Conservation (phyloP, 345 rosid species). For the Moricandia arvensis region DNA sequence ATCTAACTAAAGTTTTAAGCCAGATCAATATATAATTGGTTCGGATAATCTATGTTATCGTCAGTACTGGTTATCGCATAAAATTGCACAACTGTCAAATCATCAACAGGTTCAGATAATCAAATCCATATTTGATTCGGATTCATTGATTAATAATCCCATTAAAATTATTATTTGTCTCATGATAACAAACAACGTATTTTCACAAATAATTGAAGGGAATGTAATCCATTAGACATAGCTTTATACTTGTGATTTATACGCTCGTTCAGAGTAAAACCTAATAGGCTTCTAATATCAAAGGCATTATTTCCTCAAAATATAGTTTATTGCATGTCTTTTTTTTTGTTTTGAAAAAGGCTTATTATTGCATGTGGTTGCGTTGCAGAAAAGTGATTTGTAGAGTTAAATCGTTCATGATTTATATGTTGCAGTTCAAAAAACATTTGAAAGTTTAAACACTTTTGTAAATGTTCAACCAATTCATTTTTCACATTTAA, state of each 20-base stretch:
- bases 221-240: background rate
- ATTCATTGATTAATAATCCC: background rate
- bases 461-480: background rate
- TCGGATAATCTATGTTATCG: slow-evolving; percentile 4
- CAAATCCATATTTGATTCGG: slow-evolving; percentile 1
- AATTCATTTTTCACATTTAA: background rate
- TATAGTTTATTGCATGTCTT: background rate
- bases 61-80: background rate
- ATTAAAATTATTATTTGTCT: background rate
- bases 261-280: background rate
- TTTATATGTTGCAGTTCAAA: background rate
- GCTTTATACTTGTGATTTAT: background rate
- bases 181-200: background rate
- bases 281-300: background rate
- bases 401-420: background rate
- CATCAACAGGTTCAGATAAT: slow-evolving; percentile 11
- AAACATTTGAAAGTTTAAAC: background rate
- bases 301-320: background rate
- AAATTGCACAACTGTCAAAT: slow-evolving; percentile 15
- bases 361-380: background rate
- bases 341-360: too few relatives aligned
- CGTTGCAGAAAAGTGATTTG: background rate
- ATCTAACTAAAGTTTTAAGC: background rate
- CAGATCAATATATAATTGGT: slow-evolving; percentile 14
- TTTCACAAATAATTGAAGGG: background rate